Percentiles rank a stretch among this genome's conserved stretches.
Conservation (phyloP, 495 filamentous ascomycete species). For the Penicillium chermesinum region DNA sequence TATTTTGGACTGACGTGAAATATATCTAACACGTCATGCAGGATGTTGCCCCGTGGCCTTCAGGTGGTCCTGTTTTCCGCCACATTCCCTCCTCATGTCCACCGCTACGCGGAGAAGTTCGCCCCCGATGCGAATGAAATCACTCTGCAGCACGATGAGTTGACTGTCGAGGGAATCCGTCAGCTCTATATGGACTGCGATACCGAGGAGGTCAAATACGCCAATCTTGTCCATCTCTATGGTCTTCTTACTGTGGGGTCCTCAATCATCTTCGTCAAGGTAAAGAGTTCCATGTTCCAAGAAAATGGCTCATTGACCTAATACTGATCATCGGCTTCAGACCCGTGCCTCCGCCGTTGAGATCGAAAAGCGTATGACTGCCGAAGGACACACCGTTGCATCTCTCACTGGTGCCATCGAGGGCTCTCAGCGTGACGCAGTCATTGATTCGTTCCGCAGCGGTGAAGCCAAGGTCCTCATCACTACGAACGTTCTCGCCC, state of each 20-base stretch:
- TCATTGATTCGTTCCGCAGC: slow-evolving; percentile 82
- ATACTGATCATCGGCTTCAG: slow-evolving; percentile 40
- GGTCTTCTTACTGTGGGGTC: slow-evolving; percentile 92
- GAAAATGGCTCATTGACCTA: background rate
- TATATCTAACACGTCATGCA: slow-evolving; percentile 26
- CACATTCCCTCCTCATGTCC: slow-evolving; percentile 84
- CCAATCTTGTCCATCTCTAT: slow-evolving; percentile 83
- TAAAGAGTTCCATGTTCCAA: slow-evolving; percentile 35
- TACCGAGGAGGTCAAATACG: slow-evolving; percentile 75
- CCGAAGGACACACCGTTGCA: slow-evolving; percentile 85
- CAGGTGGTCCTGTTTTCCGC: slow-evolving; percentile 95
- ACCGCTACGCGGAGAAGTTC: slow-evolving; percentile 71
- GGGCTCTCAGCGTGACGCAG: slow-evolving; percentile 71
- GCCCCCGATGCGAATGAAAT: slow-evolving; percentile 83
- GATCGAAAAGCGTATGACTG: slow-evolving; percentile 79
- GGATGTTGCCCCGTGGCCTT: slow-evolving; percentile 61
- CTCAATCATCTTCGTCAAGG: slow-evolving; percentile 95
- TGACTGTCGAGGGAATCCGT: slow-evolving; percentile 94
- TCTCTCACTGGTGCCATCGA: slow-evolving; percentile 82
- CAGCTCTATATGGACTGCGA: slow-evolving; percentile 94
- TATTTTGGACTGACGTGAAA: too few relatives aligned
- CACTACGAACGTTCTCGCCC: slow-evolving; percentile 93
- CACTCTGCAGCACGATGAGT: slow-evolving; percentile 79
- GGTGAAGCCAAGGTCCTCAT: slow-evolving; percentile 95
- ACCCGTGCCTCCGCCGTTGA: slow-evolving; percentile 73